Base-by-base conservation (phyloP, 1,284 basidiomycete genomes). In the Inonotus obliquus region DNA sequence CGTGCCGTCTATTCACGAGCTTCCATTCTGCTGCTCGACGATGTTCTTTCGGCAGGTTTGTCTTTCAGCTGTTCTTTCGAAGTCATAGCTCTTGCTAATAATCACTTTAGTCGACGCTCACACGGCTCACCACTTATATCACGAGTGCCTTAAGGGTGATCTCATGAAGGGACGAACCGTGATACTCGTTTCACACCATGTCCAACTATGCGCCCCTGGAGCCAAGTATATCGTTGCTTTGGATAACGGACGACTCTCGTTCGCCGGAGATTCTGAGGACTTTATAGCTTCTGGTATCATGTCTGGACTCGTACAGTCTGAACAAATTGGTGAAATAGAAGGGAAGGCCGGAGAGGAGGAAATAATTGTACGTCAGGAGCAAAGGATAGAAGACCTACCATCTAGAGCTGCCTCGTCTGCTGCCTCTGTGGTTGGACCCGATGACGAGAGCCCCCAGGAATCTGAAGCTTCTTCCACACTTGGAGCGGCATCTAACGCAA, bases 1-100 rank as follows among this genome's bases (percentile, higher is more conserved):
- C 87, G 96, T 60, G 96, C 96, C 1, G 86, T 98, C 27, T 99
- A 98, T 75, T 96, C 92, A 57, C 82, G 93, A 32, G 96, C 96
- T 9, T 88, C 89, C 0, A 78, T 91, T 25, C 75, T 98, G 0
- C 79, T 97, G 49, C 77, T 98, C 45, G 96, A 99, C 69, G 96
- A 99, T 69, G 92, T 96, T 58, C 77, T 92, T 35, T 91, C 89
- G 45, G 84, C 84, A 37, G 83, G 82, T 83, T 63, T 25, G 19
- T 19, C n/a, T 60, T 13, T 29, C 21, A 47, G 21, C 51, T 54
- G 13, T n/a, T 47, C 53, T 57, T 48, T 4, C 48, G 2, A 59
- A 49, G 29, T 59, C n/a, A n/a, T n/a, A n/a, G 11, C 60, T 37
- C 37, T 68, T 62, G 39, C 54, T 52, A 4, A 52, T 35, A 17